phyloP scores from a whole-genome alignment of 768 basidiomycete species.

The Coprinopsis sp. region DNA sequence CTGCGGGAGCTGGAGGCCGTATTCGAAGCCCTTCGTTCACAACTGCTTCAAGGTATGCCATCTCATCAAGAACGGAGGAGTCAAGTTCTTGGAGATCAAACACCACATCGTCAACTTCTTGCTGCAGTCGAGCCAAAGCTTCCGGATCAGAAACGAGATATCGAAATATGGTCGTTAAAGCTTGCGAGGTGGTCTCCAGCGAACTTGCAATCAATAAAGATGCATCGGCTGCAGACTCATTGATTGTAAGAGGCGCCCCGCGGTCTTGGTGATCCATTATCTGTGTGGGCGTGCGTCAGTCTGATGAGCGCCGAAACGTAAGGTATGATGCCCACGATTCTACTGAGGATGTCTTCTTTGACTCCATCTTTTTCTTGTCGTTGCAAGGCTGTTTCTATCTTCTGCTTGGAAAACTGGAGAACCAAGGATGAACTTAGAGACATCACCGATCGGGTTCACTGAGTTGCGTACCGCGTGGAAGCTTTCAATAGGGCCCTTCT shows the following conservation, averaged over 20 bases:
- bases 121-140: background rate
- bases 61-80: background rate
- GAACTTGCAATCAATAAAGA: background rate
- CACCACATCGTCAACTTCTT: background rate
- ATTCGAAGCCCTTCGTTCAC: conserved; percentile 3
- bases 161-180: background rate
- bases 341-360: conserved; percentile 16
- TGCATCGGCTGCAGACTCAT: background rate
- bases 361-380: conserved; percentile 7
- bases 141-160: background rate
- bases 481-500: conserved; percentile 16
- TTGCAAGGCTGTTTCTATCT: conserved; percentile 8
- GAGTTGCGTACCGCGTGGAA: conserved; percentile 10
- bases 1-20: background rate
- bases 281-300: background rate
- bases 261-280: background rate
- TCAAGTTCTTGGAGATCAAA: background rate
- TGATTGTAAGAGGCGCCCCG: background rate
- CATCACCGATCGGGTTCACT: background rate
- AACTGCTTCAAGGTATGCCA: conserved; percentile 2
- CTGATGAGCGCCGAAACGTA: background rate
- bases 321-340: background rate
- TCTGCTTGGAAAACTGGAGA: conserved; percentile 12
- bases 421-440: background rate
- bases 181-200: background rate